Base-by-base conservation (phyloP, 2,329 filamentous ascomycete genomes). In the Fusarium chuoi region DNA sequence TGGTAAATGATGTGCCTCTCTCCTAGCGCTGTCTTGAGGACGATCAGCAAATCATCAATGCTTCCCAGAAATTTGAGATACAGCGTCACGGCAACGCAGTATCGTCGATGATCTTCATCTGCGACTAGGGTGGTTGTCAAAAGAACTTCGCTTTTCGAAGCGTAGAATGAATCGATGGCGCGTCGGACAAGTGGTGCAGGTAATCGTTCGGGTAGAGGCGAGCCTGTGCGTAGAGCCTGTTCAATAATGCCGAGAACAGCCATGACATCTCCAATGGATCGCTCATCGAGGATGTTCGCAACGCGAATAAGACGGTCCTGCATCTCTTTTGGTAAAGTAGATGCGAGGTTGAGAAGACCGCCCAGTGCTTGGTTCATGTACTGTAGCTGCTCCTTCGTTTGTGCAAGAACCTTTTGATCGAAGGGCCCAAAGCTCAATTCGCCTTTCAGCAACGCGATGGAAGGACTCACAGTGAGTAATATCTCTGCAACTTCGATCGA, bases 221-320 rank as follows among this genome's bases (percentile, higher is more conserved):
- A 82, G 0, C 85, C 86, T 0, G 85, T 87, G 26, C 84, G 82
- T 20, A 89, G 75, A 5, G 85, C 79, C 56, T 87, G 85, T 55
- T 87, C 85, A 12, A 86, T 75, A 7, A 88, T 82, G 3, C 79
- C 80, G 2, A 88, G 74, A 5, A 88, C 85, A 2, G 85, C 85
- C 87, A 88, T 89, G 57, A 87, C 71, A 35, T 87, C 86, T 7
- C 84, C 85, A 15, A 88, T 84, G n/a, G 79, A 79, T 4, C 79
- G 78, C 22, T 87, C 82, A 36, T 86, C 83, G 1, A 84, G 73
- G 2, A 87, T 75, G 3, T 86, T 86, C 1, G 80, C 79, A 1
- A 79, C 76, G 2, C 72, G 78, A 1, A 81, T 78, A 1, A 88
- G 79, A 0, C 84, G 82, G 4, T 77, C 72, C 46, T 85, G 85